Percentiles rank a stretch among this genome's conserved stretches.
Evolutionary conservation across 1,139 yeast species (phyloP).

Genomic region (Suhomyces anneliseae): DNA sequence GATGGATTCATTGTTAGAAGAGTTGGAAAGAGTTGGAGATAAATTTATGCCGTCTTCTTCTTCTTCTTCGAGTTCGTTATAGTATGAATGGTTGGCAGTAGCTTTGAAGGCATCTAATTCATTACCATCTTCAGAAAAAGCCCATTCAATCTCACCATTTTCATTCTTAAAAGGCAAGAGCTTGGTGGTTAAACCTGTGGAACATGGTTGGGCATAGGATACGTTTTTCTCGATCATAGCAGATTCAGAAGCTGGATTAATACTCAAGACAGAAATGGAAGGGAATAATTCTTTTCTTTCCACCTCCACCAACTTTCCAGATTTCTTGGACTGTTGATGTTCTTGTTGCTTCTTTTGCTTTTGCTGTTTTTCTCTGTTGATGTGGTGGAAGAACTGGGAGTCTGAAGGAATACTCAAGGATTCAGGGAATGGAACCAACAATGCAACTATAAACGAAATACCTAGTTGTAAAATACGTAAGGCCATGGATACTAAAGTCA

Average conservation of each 20-base stretch:
- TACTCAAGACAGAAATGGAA: constrained; percentile 14
- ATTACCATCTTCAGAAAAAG: constrained; percentile 42
- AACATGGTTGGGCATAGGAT: constrained; percentile 37
- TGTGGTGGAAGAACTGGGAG: constrained; percentile 9
- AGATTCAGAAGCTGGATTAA: neutral
- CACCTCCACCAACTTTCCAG: too few relatives aligned
- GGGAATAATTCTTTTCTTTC: constrained; percentile 18
- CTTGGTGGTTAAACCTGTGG: constrained; percentile 49
- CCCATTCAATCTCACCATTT: constrained; percentile 61
- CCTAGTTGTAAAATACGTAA: constrained; percentile 17
- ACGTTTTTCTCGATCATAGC: neutral
- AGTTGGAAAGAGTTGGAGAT: constrained; percentile 53
- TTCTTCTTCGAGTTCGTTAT: constrained; percentile 1
- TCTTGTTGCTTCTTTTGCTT: neutral
- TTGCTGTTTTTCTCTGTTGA: constrained; percentile 1
- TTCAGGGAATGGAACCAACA: constrained; percentile 11
- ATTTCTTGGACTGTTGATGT: too few relatives aligned
- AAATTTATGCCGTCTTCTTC: constrained; percentile 18
- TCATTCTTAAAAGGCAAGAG: constrained; percentile 52
- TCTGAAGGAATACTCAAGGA: constrained; percentile 10
- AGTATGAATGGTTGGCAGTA: constrained; percentile 1
- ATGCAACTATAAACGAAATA: constrained; percentile 12
- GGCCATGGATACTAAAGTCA: constrained; percentile 18
- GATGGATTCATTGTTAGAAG: constrained; percentile 38
- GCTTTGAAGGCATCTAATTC: constrained; percentile 25